Conservation (phyloP, 2,329 filamentous ascomycete species). For the Pseudocercospora macadamiae region DNA sequence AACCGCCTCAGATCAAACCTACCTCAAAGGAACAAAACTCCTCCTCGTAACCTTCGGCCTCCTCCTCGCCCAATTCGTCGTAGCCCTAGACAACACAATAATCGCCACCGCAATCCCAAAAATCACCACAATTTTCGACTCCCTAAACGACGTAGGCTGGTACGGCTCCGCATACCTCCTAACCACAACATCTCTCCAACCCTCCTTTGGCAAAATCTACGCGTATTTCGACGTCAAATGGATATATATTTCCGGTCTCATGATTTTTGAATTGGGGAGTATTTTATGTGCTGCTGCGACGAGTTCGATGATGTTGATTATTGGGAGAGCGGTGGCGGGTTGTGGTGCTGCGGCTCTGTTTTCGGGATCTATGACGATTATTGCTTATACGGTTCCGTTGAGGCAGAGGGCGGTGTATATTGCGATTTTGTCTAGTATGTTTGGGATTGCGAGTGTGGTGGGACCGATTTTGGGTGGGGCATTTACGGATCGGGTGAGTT, state of each 20-base stretch:
- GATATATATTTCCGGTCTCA: slow-evolving; percentile 54
- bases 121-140: slow-evolving; percentile 54
- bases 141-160: slow-evolving; percentile 53
- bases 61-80: slow-evolving; percentile 24
- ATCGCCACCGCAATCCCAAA: slow-evolving; percentile 43
- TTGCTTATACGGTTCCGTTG: slow-evolving; percentile 48
- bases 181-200: slow-evolving; percentile 44
- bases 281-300: slow-evolving; percentile 56
- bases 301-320: slow-evolving; percentile 57
- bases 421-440: slow-evolving; percentile 42
- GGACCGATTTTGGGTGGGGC: slow-evolving; percentile 49
- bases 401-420: slow-evolving; percentile 48
- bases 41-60: slow-evolving; percentile 30
- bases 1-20: slow-evolving; percentile 42
- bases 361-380: slow-evolving; percentile 57
- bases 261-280: slow-evolving; percentile 55
- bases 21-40: slow-evolving; percentile 31
- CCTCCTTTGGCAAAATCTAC: slow-evolving; percentile 60
- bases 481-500: slow-evolving; percentile 43
- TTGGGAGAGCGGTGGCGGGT: slow-evolving; percentile 59
- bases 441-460: slow-evolving; percentile 44
- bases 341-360: slow-evolving; percentile 56
- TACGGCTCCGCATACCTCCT: slow-evolving; percentile 52
- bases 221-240: slow-evolving; percentile 60
- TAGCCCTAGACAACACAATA: slow-evolving; percentile 44